Evolutionary conservation across 2,329 filamentous ascomycete genomes (phyloP).

Genomic region (Coniochaeta sp.): DNA sequence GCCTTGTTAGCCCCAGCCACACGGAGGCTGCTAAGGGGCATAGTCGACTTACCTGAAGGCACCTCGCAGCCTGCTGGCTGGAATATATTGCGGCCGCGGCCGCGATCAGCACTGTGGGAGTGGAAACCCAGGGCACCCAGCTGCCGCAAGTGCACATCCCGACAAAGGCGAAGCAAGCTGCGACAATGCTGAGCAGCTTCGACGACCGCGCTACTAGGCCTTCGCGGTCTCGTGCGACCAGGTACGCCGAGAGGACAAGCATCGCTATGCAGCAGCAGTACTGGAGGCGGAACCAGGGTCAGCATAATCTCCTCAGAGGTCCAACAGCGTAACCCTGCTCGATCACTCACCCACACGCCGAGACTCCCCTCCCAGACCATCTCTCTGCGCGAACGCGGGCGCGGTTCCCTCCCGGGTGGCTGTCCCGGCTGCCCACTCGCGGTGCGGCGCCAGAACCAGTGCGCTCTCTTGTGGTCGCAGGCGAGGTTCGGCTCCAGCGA

Average conservation of each 20-base stretch:
- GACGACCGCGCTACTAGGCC: background rate
- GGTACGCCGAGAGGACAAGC: conserved; percentile 3
- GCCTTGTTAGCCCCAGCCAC: background rate
- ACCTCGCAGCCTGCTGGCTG: background rate
- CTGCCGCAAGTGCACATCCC: conserved; percentile 1
- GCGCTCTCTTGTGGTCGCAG: background rate
- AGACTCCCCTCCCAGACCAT: background rate
- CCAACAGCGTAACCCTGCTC: background rate
- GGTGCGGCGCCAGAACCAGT: background rate
- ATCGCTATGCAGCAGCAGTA: background rate
- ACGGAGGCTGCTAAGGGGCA: background rate
- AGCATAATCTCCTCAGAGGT: background rate
- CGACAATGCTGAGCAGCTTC: conserved; percentile 5
- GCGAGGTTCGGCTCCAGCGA: background rate
- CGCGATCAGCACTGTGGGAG: background rate
- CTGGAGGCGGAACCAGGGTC: background rate
- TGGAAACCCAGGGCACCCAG: background rate
- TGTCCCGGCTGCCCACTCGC: background rate
- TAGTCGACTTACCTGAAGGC: background rate
- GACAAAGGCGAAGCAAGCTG: conserved; percentile 1
- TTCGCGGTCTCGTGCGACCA: conserved; percentile 3
- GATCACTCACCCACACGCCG: background rate
- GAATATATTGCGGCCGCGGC: background rate
- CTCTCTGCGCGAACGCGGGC: background rate
- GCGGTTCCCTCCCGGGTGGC: background rate